Conservation (phyloP, 1,284 basidiomycete genomes). For the Ganoderma lingzhi region DNA sequence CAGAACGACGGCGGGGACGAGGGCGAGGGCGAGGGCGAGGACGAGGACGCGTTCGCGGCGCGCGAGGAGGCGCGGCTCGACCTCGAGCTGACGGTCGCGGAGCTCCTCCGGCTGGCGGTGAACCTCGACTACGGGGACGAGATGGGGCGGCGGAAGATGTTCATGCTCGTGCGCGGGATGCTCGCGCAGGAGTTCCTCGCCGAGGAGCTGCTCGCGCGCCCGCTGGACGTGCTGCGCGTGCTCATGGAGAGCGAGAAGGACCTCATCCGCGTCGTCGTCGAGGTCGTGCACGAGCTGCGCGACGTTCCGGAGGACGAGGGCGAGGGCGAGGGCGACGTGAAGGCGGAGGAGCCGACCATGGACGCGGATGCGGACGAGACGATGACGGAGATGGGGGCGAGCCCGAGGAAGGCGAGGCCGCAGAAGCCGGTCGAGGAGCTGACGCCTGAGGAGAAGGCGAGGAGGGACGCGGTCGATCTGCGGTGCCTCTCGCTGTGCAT, state of each 20-base stretch:
- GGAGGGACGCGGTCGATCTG: constrained; percentile 79
- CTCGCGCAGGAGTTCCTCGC: constrained; percentile 86
- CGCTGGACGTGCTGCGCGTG: constrained; percentile 88
- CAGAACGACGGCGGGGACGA: constrained; percentile 42
- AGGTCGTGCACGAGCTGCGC: constrained; percentile 89
- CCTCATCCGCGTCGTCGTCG: constrained; percentile 93
- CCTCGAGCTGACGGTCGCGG: constrained; percentile 80
- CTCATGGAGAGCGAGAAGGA: constrained; percentile 90
- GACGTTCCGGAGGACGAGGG: constrained; percentile 58
- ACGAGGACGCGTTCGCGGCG: constrained; percentile 49
- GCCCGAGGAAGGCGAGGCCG: constrained; percentile 39
- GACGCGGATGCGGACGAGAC: constrained; percentile 41
- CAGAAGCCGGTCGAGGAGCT: constrained; percentile 57
- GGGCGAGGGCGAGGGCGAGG: constrained; percentile 51
- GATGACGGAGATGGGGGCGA: constrained; percentile 43
- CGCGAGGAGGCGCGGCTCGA: constrained; percentile 68
- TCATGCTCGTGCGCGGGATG: constrained; percentile 89
- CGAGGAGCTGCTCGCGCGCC: constrained; percentile 79
- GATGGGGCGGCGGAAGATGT: constrained; percentile 93
- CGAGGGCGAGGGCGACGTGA: constrained; percentile 40
- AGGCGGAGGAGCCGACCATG: constrained; percentile 11
- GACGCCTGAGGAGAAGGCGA: constrained; percentile 63
- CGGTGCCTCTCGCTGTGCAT: constrained; percentile 90
- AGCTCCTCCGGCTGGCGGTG: constrained; percentile 84
- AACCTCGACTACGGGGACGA: constrained; percentile 95